A percentile compares a stretch with the other conserved stretches of the same genome.
phyloP scores from a whole-genome alignment of 2,329 filamentous ascomycete species.

The Cladosporium oxysporum region DNA sequence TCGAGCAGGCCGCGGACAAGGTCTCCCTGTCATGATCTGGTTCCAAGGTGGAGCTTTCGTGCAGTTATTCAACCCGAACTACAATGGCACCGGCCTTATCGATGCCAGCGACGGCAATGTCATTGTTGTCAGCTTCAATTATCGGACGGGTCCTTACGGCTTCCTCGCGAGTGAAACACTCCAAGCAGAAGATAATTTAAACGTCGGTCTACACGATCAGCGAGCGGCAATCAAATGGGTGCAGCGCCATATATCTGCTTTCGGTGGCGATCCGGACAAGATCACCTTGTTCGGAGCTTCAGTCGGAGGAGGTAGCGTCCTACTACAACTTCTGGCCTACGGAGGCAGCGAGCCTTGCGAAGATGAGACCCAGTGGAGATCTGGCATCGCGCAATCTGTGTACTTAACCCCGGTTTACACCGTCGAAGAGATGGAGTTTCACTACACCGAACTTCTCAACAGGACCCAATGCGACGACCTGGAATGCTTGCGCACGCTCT shows the following conservation, averaged over 20 bases:
- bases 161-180: slow-evolving; percentile 57
- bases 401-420: neutral
- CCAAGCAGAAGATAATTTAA: neutral
- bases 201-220: neutral
- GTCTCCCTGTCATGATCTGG: slow-evolving; percentile 65
- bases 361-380: neutral
- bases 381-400: neutral
- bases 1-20: slow-evolving; percentile 40
- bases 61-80: slow-evolving; percentile 50
- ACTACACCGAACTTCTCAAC: neutral
- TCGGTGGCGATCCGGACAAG: neutral
- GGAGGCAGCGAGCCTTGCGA: neutral
- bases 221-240: neutral
- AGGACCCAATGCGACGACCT: neutral
- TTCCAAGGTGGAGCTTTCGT: slow-evolving; percentile 52
- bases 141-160: slow-evolving; percentile 72
- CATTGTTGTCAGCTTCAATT: slow-evolving; percentile 72
- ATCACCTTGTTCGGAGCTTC: neutral
- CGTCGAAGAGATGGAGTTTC: neutral
- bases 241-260: neutral
- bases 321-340: neutral
- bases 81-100: slow-evolving; percentile 63
- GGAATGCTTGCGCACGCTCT: neutral
- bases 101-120: slow-evolving; percentile 60
- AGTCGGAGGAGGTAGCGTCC: neutral